A percentile compares a stretch with the other conserved stretches of the same genome.
Conservation (phyloP, 805 yeast genomes). For the Metschnikowia baotianmanensis region DNA sequence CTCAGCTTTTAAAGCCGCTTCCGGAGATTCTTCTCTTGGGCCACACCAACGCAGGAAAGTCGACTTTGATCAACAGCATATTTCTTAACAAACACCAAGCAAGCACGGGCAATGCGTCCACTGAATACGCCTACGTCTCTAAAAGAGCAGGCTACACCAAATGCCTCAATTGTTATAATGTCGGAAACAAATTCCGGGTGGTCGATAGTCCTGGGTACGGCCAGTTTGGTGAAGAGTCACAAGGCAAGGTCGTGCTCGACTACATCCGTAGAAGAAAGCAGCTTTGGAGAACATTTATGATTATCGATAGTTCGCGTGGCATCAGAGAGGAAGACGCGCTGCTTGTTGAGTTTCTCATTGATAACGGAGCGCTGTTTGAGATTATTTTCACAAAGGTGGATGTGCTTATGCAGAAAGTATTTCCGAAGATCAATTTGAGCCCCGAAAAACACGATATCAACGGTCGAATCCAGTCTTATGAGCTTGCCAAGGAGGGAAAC, state of each 20-base stretch:
- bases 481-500: slow-evolving; percentile 23
- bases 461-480: slow-evolving; percentile 10
- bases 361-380: slow-evolving; percentile 65
- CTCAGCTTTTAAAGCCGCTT: slow-evolving; percentile 31
- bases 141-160: slow-evolving; percentile 56
- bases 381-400: slow-evolving; percentile 79
- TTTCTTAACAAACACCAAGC: slow-evolving; percentile 39
- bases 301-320: slow-evolving; percentile 62
- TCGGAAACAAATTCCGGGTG: slow-evolving; percentile 60
- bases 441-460: slow-evolving; percentile 8
- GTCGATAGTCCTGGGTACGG: slow-evolving; percentile 95
- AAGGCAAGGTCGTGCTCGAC: slow-evolving; percentile 66
- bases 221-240: slow-evolving; percentile 55
- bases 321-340: slow-evolving; percentile 53
- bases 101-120: slow-evolving; percentile 22
- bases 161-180: slow-evolving; percentile 68
- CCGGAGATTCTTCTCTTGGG: slow-evolving; percentile 83
- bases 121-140: slow-evolving; percentile 53
- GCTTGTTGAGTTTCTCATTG: slow-evolving; percentile 49
- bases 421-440: slow-evolving; percentile 19
- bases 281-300: slow-evolving; percentile 56
- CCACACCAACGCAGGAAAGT: slow-evolving; percentile 83
- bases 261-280: slow-evolving; percentile 56
- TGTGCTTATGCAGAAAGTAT: slow-evolving; percentile 34
- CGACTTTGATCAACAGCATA: slow-evolving; percentile 66